Base-by-base conservation (phyloP, 495 filamentous ascomycete genomes). In the Xylaria venustula region DNA sequence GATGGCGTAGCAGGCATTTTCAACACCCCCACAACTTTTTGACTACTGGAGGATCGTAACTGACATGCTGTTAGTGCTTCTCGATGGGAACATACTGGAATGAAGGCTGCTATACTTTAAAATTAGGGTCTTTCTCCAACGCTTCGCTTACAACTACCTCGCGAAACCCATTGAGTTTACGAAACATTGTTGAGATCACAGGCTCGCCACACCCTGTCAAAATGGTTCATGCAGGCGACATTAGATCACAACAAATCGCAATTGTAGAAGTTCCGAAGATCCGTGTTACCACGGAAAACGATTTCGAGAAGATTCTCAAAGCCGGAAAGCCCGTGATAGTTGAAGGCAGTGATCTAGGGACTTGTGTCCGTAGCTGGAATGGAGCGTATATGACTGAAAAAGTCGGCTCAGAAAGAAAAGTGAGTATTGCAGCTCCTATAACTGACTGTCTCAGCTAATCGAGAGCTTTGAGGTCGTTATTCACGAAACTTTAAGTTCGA, bases 51-150 rank as follows among this genome's bases (percentile, higher is more conserved):
- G n/a, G n/a, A n/a, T n/a, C n/a, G n/a, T 34, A 11, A 34, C 30
- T 34, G 30, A n/a, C 50, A 54, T 15, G 54, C 42, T 34, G 1
- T 12, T 34, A 61, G 58, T 61, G 58, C 71, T 96, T 95, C 73
- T 91, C 90, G 0, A 93, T 96, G 80, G 91, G 90, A 7, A 87
- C 87, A 14, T 87, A 81, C 62, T 91, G 88, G 85, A 91, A 89
- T 58, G 76, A 81, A 45, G 86, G 82, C 0, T 79, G 79, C 41
- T 87, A 70, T 58, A 69, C 67, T 23, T 12, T 66, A 3, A 19
- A 54, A 50, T 37, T 60, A 17, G 34, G 30, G 11, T 2, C 40
- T 6, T 14, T 26, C 6, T 11, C 23, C 11, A n/a, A n/a, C 14
- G 51, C 36, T 14, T 32, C 11, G 7, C 36, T 11, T 11, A 14